These are phyloP conservation scores for Hymenoscyphus occultus DNA, from an alignment of 2,329 filamentous ascomycete genomes.

Conservation along the genomic window DNA sequence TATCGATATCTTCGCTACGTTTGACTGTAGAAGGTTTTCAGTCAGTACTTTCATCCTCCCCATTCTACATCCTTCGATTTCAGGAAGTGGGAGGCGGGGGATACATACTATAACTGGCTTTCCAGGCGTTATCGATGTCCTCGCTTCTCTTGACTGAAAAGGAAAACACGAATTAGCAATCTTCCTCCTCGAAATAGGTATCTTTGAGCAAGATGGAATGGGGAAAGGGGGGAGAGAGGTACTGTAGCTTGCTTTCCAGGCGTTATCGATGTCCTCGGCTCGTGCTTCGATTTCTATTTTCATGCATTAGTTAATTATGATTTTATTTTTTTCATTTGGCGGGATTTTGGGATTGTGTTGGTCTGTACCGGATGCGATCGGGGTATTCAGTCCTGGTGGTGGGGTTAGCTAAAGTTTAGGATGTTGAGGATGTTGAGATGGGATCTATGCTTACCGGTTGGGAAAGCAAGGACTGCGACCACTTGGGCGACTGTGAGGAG, in stretches of 20 bases:
- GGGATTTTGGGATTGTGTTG: background rate
- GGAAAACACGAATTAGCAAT: background rate
- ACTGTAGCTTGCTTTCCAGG: background rate
- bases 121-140: background rate
- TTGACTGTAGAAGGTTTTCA: too few relatives aligned
- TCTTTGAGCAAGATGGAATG: background rate
- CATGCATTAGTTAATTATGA: background rate
- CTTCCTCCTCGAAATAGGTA: background rate
- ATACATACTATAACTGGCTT: background rate
- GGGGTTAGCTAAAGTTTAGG: background rate
- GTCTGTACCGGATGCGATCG: background rate
- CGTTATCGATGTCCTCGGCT: background rate
- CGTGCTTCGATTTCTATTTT: background rate
- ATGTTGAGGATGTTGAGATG: background rate
- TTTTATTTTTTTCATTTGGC: background rate
- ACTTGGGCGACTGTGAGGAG: background rate
- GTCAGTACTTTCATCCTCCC: too few relatives aligned
- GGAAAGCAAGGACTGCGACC: background rate
- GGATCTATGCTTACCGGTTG: background rate
- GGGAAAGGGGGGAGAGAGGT: background rate
- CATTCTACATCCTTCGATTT: too few relatives aligned
- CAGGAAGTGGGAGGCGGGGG: too few relatives aligned
- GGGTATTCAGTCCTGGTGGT: background rate
- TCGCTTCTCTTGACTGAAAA: background rate
- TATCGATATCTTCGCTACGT: conserved; percentile 1